phyloP scores from a whole-genome alignment of 805 yeast species.

The Saccharomycopsis sp. region DNA sequence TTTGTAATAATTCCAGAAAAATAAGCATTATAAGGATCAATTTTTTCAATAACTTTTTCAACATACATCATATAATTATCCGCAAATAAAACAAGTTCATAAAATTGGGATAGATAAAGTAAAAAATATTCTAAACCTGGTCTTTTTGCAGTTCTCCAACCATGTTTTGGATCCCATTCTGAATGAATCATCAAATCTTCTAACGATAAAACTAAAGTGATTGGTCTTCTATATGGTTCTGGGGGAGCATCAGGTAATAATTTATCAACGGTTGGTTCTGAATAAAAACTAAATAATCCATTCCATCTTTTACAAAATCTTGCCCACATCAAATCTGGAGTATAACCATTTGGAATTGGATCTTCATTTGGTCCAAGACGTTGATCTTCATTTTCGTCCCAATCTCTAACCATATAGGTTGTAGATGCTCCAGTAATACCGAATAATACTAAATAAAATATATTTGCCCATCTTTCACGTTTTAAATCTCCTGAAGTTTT shows the following conservation, averaged over 20 bases:
- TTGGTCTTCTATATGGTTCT: conserved; percentile 84
- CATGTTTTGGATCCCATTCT: conserved; percentile 82
- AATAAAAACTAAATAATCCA: conserved; percentile 70
- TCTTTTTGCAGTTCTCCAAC: conserved; percentile 98
- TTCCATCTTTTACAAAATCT: conserved; percentile 65
- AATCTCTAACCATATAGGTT: conserved; percentile 68
- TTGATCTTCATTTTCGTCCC: conserved; percentile 70
- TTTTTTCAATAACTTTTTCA: conserved; percentile 73
- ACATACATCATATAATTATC: conserved; percentile 78
- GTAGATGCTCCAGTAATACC: conserved; percentile 42
- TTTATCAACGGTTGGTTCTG: conserved; percentile 90
- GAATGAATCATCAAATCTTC: conserved; percentile 89
- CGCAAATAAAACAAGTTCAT: conserved; percentile 88
- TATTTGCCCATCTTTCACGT: conserved; percentile 72
- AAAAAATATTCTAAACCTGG: conserved; percentile 96
- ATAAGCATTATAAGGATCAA: conserved; percentile 89
- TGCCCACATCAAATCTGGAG: conserved; percentile 52
- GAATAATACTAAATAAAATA: conserved; percentile 49
- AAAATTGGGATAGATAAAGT: conserved; percentile 89
- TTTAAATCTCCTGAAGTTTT: conserved; percentile 65
- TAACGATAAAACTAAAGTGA: conserved; percentile 78
- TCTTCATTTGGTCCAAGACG: conserved; percentile 30
- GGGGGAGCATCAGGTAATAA: conserved; percentile 76
- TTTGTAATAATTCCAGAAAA: conserved; percentile 79
- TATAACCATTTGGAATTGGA: conserved; percentile 54